These are phyloP conservation scores for Pseudogymnoascus sp. DNA, from an alignment of 2,329 filamentous ascomycete genomes.

Conservation along the genomic window DNA sequence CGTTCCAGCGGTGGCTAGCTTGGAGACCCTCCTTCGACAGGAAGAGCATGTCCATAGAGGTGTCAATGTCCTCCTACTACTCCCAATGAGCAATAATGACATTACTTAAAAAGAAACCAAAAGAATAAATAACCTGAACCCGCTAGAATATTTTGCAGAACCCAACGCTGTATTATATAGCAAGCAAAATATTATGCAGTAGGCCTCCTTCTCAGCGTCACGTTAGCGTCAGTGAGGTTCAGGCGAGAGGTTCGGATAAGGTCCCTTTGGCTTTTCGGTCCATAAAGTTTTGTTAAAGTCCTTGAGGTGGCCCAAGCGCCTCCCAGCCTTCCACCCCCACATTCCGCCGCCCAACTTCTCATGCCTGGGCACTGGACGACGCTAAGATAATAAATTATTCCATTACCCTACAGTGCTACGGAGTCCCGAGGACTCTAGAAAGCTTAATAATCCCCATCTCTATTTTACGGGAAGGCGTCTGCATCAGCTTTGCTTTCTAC, in stretches of 20 bases:
- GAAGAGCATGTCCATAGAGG: slow-evolving; percentile 21
- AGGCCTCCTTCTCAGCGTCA: neutral
- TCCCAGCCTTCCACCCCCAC: slow-evolving; percentile 5
- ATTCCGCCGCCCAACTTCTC: neutral
- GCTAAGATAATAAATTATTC: slow-evolving; percentile 10
- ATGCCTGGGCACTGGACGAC: neutral
- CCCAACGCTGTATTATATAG: neutral
- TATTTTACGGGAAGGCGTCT: slow-evolving; percentile 3
- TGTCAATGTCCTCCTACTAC: slow-evolving; percentile 11
- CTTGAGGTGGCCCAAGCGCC: neutral
- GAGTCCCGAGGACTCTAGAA: slow-evolving; percentile 1
- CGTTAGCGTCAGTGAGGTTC: neutral
- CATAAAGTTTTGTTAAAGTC: neutral
- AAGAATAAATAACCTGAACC: neutral
- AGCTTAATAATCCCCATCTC: neutral
- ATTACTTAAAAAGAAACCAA: neutral
- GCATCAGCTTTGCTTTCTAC: neutral
- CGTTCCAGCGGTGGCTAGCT: slow-evolving; percentile 5
- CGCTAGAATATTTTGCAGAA: neutral
- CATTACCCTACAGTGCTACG: slow-evolving; percentile 1
- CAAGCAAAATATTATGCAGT: neutral
- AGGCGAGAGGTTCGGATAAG: neutral
- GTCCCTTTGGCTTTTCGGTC: neutral
- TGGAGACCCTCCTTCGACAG: slow-evolving; percentile 13
- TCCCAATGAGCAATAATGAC: slow-evolving; percentile 14